Evolutionary conservation across 345 rosid species (phyloP).

Genomic region (Citrus sinensis): DVS_A1.0 CM039163.1:3978001-3978500

Average conservation of each 20-base stretch:
- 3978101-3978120: constrained; percentile 82
- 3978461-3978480: background rate
- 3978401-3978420: constrained; percentile 60
- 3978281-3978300: background rate
- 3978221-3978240: constrained; percentile 76
- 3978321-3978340: background rate
- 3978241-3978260: constrained; percentile 53
- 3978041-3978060: constrained; percentile 19
- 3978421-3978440: constrained; percentile 12
- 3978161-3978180: constrained; percentile 57
- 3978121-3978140: constrained; percentile 52
- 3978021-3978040: background rate
- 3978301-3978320: background rate
- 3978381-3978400: constrained; percentile 89
- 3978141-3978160: constrained; percentile 61
- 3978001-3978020: background rate
- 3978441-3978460: background rate
- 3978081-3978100: constrained; percentile 93
- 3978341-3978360: constrained; percentile 49
- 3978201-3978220: constrained; percentile 55
- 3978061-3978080: constrained; percentile 75
- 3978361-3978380: constrained; percentile 60
- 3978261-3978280: background rate
- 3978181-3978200: constrained; percentile 82
- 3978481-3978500: background rate